A percentile compares a stretch with the other conserved stretches of the same genome.
Evolutionary conservation across 129 eudicot species (phyloP).

Genomic region (Solidago caesia): DNA sequence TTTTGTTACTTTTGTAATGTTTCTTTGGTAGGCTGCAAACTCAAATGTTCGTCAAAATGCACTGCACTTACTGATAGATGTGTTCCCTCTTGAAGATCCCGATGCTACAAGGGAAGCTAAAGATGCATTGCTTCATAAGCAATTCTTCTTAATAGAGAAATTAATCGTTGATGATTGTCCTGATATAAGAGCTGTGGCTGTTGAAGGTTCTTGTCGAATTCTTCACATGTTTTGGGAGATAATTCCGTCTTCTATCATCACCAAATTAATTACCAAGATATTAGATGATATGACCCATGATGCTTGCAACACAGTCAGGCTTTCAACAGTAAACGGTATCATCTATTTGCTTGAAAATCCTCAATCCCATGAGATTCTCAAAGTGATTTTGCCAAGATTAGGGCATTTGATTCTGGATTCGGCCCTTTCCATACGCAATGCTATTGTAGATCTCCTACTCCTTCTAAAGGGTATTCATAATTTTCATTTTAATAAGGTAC

Average conservation of each 20-base stretch:
- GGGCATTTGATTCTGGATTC: slow-evolving; percentile 72
- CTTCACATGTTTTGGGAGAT: slow-evolving; percentile 94
- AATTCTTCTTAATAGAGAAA: slow-evolving; percentile 75
- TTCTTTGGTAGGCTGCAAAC: slow-evolving; percentile 79
- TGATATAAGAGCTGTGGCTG: slow-evolving; percentile 86
- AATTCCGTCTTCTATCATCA: slow-evolving; percentile 72
- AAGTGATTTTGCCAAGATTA: slow-evolving; percentile 81
- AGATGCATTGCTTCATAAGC: slow-evolving; percentile 71
- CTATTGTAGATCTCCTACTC: slow-evolving; percentile 74
- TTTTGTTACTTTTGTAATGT: slow-evolving; percentile 9
- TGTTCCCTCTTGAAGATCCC: slow-evolving; percentile 97
- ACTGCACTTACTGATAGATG: slow-evolving; percentile 71
- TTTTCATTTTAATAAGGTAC: slow-evolving; percentile 92
- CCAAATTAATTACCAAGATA: slow-evolving; percentile 67
- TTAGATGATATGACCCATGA: slow-evolving; percentile 83
- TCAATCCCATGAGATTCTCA: slow-evolving; percentile 87
- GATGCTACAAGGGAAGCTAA: slow-evolving; percentile 81
- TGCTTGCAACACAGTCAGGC: slow-evolving; percentile 64
- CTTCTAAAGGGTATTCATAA: slow-evolving; percentile 57
- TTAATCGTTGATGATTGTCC: slow-evolving; percentile 85
- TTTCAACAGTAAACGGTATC: slow-evolving; percentile 83
- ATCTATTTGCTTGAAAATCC: slow-evolving; percentile 90
- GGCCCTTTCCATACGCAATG: slow-evolving; percentile 60
- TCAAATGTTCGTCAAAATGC: slow-evolving; percentile 96
- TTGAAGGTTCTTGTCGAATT: slow-evolving; percentile 90